Conservation (phyloP, 768 basidiomycete species). For the Boletus rubropictus region DNA sequence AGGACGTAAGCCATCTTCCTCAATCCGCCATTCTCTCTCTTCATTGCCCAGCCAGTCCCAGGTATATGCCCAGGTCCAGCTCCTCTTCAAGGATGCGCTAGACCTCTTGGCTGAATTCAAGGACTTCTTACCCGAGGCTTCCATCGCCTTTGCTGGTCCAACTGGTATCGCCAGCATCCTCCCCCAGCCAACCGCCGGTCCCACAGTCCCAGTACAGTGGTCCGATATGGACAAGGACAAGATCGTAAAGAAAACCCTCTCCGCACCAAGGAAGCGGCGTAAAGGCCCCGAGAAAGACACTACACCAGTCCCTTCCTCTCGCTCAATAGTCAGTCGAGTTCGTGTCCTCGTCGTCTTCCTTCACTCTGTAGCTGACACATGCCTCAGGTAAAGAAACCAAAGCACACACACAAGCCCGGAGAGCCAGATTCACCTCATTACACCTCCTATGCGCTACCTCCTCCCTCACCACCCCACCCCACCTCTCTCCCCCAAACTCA, state of each 20-base stretch:
- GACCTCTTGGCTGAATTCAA: constrained; percentile 79
- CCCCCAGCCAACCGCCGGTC: constrained; percentile 41
- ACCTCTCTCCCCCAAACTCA: constrained; percentile 19
- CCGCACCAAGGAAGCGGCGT: constrained; percentile 53
- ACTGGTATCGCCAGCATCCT: constrained; percentile 43
- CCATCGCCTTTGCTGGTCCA: constrained; percentile 37
- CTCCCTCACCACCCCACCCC: constrained; percentile 30
- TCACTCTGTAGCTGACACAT: constrained; percentile 2
- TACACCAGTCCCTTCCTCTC: constrained; percentile 51
- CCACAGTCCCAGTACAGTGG: constrained; percentile 35
- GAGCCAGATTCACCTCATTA: constrained; percentile 48
- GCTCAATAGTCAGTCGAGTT: constrained; percentile 45
- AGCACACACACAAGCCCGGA: constrained; percentile 55
- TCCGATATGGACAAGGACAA: constrained; percentile 36
- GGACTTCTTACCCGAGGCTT: constrained; percentile 68
- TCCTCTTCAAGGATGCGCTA: constrained; percentile 74
- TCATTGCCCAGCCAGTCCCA: constrained; percentile 43
- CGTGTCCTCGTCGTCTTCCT: constrained; percentile 17
- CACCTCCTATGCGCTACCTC: constrained; percentile 41
- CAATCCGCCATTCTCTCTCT: neutral
- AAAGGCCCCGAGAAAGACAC: constrained; percentile 62
- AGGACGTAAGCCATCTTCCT: constrained; percentile 50
- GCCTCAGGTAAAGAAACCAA: constrained; percentile 54
- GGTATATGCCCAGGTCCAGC: constrained; percentile 75
- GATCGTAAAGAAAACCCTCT: constrained; percentile 40